Base-by-base conservation (phyloP, 371 early-diverging fungal species). In the Mucor indicus region DNA sequence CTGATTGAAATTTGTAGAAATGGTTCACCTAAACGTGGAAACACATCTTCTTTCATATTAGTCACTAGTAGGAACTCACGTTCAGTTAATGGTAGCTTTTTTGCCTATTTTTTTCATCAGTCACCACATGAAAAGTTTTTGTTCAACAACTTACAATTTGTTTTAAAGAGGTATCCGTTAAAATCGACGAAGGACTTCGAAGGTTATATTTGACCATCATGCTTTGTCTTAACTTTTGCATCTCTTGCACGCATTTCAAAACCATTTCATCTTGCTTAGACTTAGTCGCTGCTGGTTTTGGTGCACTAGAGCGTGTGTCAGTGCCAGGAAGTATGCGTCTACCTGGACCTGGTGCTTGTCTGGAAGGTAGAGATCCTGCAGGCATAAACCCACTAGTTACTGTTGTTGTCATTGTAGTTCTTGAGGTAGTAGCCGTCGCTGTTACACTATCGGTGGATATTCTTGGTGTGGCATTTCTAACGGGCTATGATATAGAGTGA, bases 91-190 rank as follows among this genome's bases (percentile, higher is more conserved):
- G 64, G 64, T 37, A 58, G 29, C 5, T 32, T 16, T 10, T 50
- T 33, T 5, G 59, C 58, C 63, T 62, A 45, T 7, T 11, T 1
- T 31, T 13, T 21, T 23, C 36, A 12, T 33, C 10, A 5, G 16
- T n/a, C 15, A 37, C 3, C 2, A 37, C 2, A 23, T 20, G 12
- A 39, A 21, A 39, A 24, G 33, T 29, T 13, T n/a, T 32, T 23
- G 23, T 5, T 24, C 16, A 15, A 9, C 12, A 29, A 50, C 47
- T 38, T 54, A 63, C 59, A 51, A 58, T 45, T 4, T 21, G 15
- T 24, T 48, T 63, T n/a, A 58, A 29, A n/a, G 38, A 32, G 12
- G 50, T 54, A 41, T 58, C 59, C 0, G 53, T 48, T 19, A 54
- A 48, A 0, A 58, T 38, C 16, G 39, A 29, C 0, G 29, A 31